phyloP scores from a whole-genome alignment of 2,329 filamentous ascomycete genomes.

The Colletotrichum australisinense region DNA sequence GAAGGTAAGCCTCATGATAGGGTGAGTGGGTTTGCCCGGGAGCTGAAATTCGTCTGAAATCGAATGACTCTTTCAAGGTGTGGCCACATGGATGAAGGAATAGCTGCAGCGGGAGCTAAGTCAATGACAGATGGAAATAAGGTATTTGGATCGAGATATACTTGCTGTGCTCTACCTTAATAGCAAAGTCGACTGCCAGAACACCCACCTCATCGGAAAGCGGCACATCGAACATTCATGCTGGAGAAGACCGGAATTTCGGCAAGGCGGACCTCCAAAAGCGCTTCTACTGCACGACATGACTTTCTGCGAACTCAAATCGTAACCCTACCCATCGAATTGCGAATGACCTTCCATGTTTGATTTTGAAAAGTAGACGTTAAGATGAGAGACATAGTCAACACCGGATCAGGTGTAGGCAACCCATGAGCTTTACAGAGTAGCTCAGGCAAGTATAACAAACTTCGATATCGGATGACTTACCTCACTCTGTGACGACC shows the following conservation, averaged over 20 bases:
- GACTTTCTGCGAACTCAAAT: background rate
- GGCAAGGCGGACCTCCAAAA: background rate
- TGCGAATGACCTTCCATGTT: background rate
- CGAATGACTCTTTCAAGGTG: background rate
- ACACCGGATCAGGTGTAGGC: background rate
- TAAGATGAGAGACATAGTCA: background rate
- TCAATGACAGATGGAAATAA: background rate
- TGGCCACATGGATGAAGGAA: slow-evolving; percentile 39
- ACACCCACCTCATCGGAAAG: background rate
- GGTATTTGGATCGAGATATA: no score
- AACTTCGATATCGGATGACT: background rate
- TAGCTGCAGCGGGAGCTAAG: background rate
- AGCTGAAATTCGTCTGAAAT: slow-evolving; percentile 21
- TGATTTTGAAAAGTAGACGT: background rate
- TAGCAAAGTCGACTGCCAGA: background rate
- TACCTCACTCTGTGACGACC: background rate
- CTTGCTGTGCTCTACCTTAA: no score
- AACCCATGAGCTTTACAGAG: background rate
- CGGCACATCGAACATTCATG: background rate
- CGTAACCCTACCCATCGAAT: background rate
- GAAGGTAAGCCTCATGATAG: background rate
- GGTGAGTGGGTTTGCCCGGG: slow-evolving; percentile 1
- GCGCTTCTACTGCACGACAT: slow-evolving; percentile 8
- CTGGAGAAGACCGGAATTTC: background rate
- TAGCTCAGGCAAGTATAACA: no score